These are phyloP conservation scores for Talaromyces islandicus DNA, from an alignment of 2,329 filamentous ascomycete genomes.

Conservation along the genomic window DNA sequence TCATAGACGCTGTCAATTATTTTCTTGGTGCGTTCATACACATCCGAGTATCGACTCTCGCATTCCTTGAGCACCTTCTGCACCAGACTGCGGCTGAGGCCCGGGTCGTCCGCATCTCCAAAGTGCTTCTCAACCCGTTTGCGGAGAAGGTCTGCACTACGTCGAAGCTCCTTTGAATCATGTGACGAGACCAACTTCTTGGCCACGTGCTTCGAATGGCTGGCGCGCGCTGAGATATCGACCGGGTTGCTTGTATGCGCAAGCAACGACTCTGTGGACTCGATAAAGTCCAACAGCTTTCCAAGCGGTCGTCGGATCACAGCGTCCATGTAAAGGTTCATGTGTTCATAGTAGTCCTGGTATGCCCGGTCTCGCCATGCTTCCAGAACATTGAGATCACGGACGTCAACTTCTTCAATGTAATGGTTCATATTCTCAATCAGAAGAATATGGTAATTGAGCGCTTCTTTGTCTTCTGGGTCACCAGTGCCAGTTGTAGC, in stretches of 20 bases:
- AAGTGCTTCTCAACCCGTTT: constrained; percentile 98
- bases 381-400: constrained; percentile 67
- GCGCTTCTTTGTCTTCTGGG: constrained; percentile 86
- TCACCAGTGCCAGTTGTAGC: constrained; percentile 49
- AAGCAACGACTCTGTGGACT: constrained; percentile 72
- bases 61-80: constrained; percentile 56
- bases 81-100: constrained; percentile 55
- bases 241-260: constrained; percentile 51
- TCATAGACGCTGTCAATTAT: constrained; percentile 42
- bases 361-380: constrained; percentile 76
- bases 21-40: constrained; percentile 45
- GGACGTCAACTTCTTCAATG: constrained; percentile 78
- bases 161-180: constrained; percentile 77
- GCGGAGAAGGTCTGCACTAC: constrained; percentile 81
- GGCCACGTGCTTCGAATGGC: constrained; percentile 74
- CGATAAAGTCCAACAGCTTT: constrained; percentile 84
- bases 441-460: constrained; percentile 94
- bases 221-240: constrained; percentile 71
- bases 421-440: constrained; percentile 99
- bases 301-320: constrained; percentile 86
- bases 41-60: constrained; percentile 50
- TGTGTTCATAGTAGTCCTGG: constrained; percentile 76
- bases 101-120: constrained; percentile 75
- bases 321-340: constrained; percentile 77
- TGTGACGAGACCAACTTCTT: constrained; percentile 79